Conservation (phyloP, 2,329 filamentous ascomycete species). For the Teratosphaeria destructans region DNA sequence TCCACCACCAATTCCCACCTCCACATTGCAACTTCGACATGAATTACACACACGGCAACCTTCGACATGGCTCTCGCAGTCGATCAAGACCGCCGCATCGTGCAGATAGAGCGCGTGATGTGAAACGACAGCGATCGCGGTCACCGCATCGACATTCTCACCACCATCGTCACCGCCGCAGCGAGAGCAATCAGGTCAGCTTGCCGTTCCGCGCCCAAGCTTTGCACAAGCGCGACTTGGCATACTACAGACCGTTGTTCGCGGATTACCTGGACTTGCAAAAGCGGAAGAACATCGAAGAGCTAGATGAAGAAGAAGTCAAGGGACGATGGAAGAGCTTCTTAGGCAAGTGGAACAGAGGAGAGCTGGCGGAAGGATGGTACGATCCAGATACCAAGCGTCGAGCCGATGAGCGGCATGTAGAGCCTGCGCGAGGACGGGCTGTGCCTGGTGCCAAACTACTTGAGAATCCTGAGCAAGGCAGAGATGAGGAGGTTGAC, state of each 20-base stretch:
- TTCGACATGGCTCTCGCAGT: slow-evolving; percentile 2
- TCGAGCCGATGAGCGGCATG: slow-evolving; percentile 32
- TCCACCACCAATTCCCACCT: neutral
- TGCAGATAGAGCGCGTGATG: slow-evolving; percentile 4
- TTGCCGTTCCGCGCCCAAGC: slow-evolving; percentile 29
- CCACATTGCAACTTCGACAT: neutral
- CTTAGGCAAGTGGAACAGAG: slow-evolving; percentile 79
- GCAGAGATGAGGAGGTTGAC: neutral
- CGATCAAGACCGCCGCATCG: slow-evolving; percentile 17
- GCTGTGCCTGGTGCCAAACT: neutral
- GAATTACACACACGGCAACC: neutral
- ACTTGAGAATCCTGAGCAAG: slow-evolving; percentile 14
- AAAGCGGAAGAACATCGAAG: slow-evolving; percentile 60
- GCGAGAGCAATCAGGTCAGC: slow-evolving; percentile 1
- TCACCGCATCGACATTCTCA: slow-evolving; percentile 15
- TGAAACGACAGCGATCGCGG: slow-evolving; percentile 16
- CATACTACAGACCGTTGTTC: slow-evolving; percentile 59
- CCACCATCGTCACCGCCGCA: slow-evolving; percentile 2
- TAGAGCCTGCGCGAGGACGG: neutral
- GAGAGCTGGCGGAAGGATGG: slow-evolving; percentile 81
- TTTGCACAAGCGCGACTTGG: slow-evolving; percentile 60
- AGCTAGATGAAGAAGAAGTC: slow-evolving; percentile 63
- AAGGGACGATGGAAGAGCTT: slow-evolving; percentile 92
- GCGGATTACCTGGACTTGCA: slow-evolving; percentile 81
- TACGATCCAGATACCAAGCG: slow-evolving; percentile 70